These are phyloP conservation scores for Cicer judaicum DNA, from an alignment of 306 rosid species.

Conservation along the genomic window DNA sequence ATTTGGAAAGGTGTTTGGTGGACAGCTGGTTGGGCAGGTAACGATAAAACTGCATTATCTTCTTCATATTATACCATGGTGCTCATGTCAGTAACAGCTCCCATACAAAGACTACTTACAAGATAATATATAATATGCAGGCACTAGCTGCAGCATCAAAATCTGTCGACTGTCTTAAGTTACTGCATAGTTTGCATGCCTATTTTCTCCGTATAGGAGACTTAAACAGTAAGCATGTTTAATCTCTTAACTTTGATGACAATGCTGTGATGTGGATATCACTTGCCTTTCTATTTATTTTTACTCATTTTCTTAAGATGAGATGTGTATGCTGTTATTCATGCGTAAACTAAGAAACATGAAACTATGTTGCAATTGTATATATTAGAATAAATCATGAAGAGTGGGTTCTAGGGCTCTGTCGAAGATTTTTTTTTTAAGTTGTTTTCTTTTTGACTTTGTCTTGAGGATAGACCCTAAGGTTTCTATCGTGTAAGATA, in stretches of 20 bases:
- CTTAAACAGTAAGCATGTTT: conserved; percentile 68
- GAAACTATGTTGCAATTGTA: conserved; percentile 6
- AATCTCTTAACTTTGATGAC: conserved; percentile 35
- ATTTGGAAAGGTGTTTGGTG: conserved; percentile 94
- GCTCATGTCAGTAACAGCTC: conserved; percentile 40
- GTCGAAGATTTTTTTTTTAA: conserved; percentile 18
- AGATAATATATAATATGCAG: conserved; percentile 56
- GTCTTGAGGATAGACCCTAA: conserved; percentile 8
- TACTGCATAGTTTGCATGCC: conserved; percentile 87
- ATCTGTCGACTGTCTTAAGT: conserved; percentile 77
- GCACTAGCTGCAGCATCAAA: conserved; percentile 95
- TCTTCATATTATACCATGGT: conserved; percentile 23
- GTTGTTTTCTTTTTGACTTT: conserved; percentile 30
- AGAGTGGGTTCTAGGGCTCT: not conserved
- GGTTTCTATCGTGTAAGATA: conserved; percentile 16
- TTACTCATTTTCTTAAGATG: conserved; percentile 33
- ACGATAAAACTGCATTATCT: conserved; percentile 49
- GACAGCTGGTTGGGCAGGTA: conserved; percentile 96
- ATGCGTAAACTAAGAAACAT: conserved; percentile 25
- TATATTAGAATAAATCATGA: not conserved
- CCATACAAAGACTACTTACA: conserved; percentile 41
- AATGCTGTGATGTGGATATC: conserved; percentile 25
- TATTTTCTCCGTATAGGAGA: conserved; percentile 86
- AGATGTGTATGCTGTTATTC: conserved; percentile 23
- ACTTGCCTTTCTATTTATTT: conserved; percentile 5